phyloP scores from a whole-genome alignment of 2,329 filamentous ascomycete genomes.

The Zymoseptoria brevis region DNA sequence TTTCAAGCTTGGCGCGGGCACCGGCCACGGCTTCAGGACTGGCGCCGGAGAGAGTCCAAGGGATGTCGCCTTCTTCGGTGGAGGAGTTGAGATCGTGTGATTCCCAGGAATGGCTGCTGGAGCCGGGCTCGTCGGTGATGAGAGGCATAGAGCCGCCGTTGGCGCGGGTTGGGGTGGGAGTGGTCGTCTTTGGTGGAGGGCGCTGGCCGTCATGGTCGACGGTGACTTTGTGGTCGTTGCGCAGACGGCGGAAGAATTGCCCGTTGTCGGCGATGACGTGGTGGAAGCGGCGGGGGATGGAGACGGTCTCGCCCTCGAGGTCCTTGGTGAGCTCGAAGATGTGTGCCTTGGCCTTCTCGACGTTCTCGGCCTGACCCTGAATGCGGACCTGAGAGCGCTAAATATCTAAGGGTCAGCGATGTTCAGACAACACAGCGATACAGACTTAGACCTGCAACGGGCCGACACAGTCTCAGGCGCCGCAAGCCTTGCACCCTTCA shows the following conservation, averaged over 20 bases:
- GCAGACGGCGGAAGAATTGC: slow-evolving; percentile 84
- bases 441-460: too few species aligned
- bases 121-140: slow-evolving; percentile 69
- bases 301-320: slow-evolving; percentile 79
- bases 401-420: too few species aligned
- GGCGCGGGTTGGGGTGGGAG: slow-evolving; percentile 39
- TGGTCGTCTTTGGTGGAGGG: slow-evolving; percentile 59
- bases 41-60: slow-evolving; percentile 80
- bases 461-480: too few species aligned
- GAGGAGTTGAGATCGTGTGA: slow-evolving; percentile 69
- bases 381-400: slow-evolving; percentile 81
- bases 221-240: slow-evolving; percentile 77
- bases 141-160: slow-evolving; percentile 63
- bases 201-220: slow-evolving; percentile 83
- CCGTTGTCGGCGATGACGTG: slow-evolving; percentile 81
- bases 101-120: slow-evolving; percentile 74
- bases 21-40: slow-evolving; percentile 67
- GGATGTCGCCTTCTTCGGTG: slow-evolving; percentile 54
- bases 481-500: too few species aligned
- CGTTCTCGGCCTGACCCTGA: slow-evolving; percentile 66
- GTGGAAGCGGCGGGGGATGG: slow-evolving; percentile 74
- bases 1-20: slow-evolving; percentile 66
- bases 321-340: slow-evolving; percentile 72
- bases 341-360: slow-evolving; percentile 80
- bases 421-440: too few species aligned